Base-by-base conservation (phyloP, 2,329 filamentous ascomycete species). In the Aspergillus sp. region DNA sequence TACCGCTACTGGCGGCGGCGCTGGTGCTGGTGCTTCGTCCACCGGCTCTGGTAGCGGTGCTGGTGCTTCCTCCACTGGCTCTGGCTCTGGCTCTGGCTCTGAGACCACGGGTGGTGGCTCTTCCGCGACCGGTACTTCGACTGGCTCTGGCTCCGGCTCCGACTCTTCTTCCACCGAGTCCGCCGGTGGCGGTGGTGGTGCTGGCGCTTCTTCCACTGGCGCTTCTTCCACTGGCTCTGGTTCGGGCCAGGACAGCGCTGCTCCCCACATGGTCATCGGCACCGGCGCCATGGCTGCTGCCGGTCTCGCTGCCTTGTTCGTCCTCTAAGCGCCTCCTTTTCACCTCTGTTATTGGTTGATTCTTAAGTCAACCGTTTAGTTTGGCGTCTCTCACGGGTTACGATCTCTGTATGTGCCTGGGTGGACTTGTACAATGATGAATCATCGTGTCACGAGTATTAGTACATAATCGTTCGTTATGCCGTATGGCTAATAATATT, bases 251-350 rank as follows among this genome's bases (percentile, higher is more conserved):
- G 41, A 45, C 4, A 52, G 44, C 30, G 64, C 57, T 47, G 61
- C 64, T 46, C 54, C 57, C 50, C 54, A 58, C 43, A 61, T 62
- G 48, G 56, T 63, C 36, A 45, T 60, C 36, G 59, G 62, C 44
- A 60, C 53, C 38, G 63, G 61, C 48, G 61, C 60, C 38, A 59
- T 62, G 30, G 71, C 70, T 45, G 59, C 63, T 41, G 60, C 70
- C 33, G 71, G 70, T 51, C 55, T 74, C 32, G 68, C 65, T 46
- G 71, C 69, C 46, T 52, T 72, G 45, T 54, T 72, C 46, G 56
- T 66, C 29, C 57, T 72, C 55, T 73, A 67, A 64, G 55, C 42
- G 42, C 9, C n/a, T 26, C 29, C 28, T 9, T 10, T 6, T 10
- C 9, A 8, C 8, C 4, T 26, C 8, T 19, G 9, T 26, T 9